These are phyloP conservation scores for Avicennia marina DNA, from an alignment of 257 asterid genomes.

Conservation along the genomic window DNA sequence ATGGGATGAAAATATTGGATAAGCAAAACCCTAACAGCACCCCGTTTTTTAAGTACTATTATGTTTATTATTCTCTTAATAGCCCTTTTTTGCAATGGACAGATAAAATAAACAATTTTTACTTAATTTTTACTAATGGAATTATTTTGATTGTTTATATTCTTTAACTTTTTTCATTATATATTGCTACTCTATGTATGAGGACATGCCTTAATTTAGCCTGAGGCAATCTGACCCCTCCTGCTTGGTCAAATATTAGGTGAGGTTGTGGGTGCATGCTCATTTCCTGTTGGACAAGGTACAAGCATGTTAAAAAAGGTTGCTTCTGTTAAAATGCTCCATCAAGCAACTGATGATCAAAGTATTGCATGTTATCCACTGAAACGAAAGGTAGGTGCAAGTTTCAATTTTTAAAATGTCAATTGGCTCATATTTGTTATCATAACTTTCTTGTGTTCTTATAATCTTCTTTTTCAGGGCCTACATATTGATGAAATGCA, in stretches of 20 bases:
- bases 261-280: slow-evolving; percentile 95
- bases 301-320: slow-evolving; percentile 60
- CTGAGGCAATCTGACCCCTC: slow-evolving; percentile 24
- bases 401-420: neutral
- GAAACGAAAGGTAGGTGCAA: slow-evolving; percentile 53
- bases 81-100: too few species aligned
- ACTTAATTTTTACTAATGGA: too few species aligned
- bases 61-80: too few species aligned
- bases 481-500: slow-evolving; percentile 39
- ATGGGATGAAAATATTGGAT: too few species aligned
- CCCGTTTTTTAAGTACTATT: too few species aligned
- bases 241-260: slow-evolving; percentile 46
- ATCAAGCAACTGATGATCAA: slow-evolving; percentile 58
- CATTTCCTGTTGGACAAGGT: slow-evolving; percentile 76
- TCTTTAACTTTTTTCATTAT: too few species aligned
- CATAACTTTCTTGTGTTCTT: slow-evolving; percentile 15
- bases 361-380: slow-evolving; percentile 57
- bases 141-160: too few species aligned
- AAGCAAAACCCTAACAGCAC: too few species aligned
- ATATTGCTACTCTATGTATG: too few species aligned
- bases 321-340: slow-evolving; percentile 84
- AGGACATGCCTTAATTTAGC: slow-evolving; percentile 11
- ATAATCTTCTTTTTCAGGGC: slow-evolving; percentile 48
- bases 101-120: too few species aligned
- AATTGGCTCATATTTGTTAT: slow-evolving; percentile 7